phyloP scores from a whole-genome alignment of 2,329 filamentous ascomycete genomes.

The Colletotrichum neosansevieriae region DNA sequence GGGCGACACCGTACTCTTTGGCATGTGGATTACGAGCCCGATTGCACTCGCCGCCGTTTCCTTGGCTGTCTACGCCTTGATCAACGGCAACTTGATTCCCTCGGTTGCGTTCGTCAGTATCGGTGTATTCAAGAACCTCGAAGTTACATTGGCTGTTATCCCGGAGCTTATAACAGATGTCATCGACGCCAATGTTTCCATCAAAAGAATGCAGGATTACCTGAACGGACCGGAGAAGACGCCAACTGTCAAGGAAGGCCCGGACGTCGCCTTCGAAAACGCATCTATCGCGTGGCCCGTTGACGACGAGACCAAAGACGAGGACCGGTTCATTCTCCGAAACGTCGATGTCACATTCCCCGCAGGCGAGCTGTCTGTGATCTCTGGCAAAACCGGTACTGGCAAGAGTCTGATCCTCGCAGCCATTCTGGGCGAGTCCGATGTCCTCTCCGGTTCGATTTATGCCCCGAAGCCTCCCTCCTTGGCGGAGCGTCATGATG shows the following conservation, averaged over 20 bases:
- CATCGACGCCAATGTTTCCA: constrained; percentile 79
- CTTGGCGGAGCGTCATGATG: constrained; percentile 67
- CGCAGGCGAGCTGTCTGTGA: constrained; percentile 75
- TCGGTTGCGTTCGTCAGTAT: constrained; percentile 85
- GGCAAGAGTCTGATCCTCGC: constrained; percentile 83
- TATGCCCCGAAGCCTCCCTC: constrained; percentile 63
- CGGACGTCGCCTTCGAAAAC: constrained; percentile 73
- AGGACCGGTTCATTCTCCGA: constrained; percentile 73
- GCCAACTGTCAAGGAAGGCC: constrained; percentile 64
- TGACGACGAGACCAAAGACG: constrained; percentile 68
- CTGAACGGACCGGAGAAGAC: constrained; percentile 74
- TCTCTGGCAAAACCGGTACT: constrained; percentile 82
- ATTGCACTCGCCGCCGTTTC: constrained; percentile 79
- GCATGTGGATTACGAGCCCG: constrained; percentile 80
- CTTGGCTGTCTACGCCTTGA: constrained; percentile 74
- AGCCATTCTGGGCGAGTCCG: constrained; percentile 80
- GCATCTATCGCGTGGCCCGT: constrained; percentile 82
- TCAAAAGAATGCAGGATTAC: constrained; percentile 79
- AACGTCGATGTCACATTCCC: constrained; percentile 77
- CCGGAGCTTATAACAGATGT: constrained; percentile 79
- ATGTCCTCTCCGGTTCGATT: constrained; percentile 73
- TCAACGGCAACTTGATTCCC: constrained; percentile 73
- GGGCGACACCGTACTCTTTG: constrained; percentile 71
- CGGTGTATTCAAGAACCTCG: constrained; percentile 79
- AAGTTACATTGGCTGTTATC: constrained; percentile 76